Conservation (phyloP, 768 basidiomycete species). For the Tephrocybe rancida region DNA sequence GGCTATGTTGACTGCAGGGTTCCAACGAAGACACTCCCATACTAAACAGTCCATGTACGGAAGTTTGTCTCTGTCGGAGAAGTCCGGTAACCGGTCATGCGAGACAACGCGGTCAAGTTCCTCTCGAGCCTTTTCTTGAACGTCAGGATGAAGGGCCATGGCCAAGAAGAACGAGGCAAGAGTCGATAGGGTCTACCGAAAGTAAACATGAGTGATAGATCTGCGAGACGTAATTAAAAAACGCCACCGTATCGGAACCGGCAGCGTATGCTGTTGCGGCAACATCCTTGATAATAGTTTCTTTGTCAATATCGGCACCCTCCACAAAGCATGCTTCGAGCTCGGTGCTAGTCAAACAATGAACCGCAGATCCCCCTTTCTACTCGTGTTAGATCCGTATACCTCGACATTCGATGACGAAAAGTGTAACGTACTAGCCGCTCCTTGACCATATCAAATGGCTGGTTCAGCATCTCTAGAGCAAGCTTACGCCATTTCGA, state of each 20-base stretch:
- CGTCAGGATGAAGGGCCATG: conserved; percentile 38
- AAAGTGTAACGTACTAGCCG: conserved; percentile 1
- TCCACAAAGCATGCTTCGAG: conserved; percentile 1
- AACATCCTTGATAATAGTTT: conserved; percentile 9
- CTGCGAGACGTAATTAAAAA: neutral
- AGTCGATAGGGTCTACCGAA: conserved; percentile 34
- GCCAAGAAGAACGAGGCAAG: conserved; percentile 37
- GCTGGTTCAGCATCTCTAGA: conserved; percentile 36
- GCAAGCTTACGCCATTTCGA: conserved; percentile 33
- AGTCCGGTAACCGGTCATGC: conserved; percentile 39
- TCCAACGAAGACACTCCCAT: conserved; percentile 40
- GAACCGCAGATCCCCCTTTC: neutral
- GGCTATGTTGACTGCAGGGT: conserved; percentile 17
- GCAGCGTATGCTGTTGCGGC: conserved; percentile 14
- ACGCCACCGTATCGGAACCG: conserved; percentile 12
- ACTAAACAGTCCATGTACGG: conserved; percentile 38
- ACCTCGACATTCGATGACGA: neutral
- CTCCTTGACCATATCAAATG: conserved; percentile 22
- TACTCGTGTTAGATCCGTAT: neutral
- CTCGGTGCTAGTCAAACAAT: neutral
- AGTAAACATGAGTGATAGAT: neutral
- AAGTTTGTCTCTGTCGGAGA: conserved; percentile 34
- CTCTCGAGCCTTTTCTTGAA: conserved; percentile 37
- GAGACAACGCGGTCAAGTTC: conserved; percentile 41
- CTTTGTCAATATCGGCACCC: conserved; percentile 6